A percentile compares a stretch with the other conserved stretches of the same genome.
These are phyloP conservation scores for Castanospermum australe DNA, from an alignment of 306 rosid genomes.

Conservation along the genomic window DNA sequence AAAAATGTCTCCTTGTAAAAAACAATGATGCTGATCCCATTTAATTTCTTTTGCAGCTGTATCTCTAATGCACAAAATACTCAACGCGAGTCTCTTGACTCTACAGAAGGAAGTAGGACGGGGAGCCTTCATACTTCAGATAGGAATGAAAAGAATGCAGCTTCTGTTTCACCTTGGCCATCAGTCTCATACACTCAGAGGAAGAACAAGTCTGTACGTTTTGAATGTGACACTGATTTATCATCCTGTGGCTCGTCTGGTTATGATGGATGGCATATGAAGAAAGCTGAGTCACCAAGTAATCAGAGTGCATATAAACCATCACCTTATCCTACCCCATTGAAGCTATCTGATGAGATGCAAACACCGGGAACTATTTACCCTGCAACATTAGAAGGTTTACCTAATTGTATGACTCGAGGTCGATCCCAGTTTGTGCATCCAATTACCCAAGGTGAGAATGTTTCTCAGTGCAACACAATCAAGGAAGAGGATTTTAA, in stretches of 20 bases:
- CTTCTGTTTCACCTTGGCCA: slow-evolving; percentile 37
- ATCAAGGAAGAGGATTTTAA: slow-evolving; percentile 43
- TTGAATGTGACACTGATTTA: slow-evolving; percentile 56
- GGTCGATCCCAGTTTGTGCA: slow-evolving; percentile 62
- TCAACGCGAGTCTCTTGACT: slow-evolving; percentile 5
- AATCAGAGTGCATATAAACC: slow-evolving; percentile 44
- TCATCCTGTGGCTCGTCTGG: slow-evolving; percentile 47
- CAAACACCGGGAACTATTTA: slow-evolving; percentile 85
- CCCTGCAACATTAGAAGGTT: slow-evolving; percentile 42
- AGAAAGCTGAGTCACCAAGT: slow-evolving; percentile 39
- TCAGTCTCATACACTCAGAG: slow-evolving; percentile 33
- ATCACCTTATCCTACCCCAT: slow-evolving; percentile 72
- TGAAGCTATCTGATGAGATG: slow-evolving; percentile 69
- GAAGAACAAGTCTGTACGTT: slow-evolving; percentile 60
- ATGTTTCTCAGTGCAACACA: slow-evolving; percentile 38
- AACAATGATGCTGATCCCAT: background rate
- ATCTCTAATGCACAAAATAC: slow-evolving; percentile 30
- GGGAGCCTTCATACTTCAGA: background rate
- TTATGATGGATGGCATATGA: slow-evolving; percentile 30
- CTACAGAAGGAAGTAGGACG: slow-evolving; percentile 21
- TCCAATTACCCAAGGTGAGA: slow-evolving; percentile 47
- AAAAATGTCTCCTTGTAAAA: background rate
- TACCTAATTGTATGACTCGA: slow-evolving; percentile 47
- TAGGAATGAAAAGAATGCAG: slow-evolving; percentile 27
- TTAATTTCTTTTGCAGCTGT: slow-evolving; percentile 33